phyloP scores from a whole-genome alignment of 768 basidiomycete species.

The Naganishia kalamii region DNA sequence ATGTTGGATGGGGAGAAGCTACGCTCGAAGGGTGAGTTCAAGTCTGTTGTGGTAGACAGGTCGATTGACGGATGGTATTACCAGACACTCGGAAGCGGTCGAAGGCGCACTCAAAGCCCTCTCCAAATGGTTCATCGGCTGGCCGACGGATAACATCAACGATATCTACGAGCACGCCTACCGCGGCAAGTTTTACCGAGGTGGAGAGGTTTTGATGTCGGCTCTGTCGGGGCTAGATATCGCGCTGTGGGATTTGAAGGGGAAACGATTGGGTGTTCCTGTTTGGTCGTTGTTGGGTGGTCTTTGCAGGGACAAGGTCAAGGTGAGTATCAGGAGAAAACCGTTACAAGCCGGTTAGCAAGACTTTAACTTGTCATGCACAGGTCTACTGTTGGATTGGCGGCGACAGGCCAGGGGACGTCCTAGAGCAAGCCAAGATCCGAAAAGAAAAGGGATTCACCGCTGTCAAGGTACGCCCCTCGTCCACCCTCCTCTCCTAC shows the following conservation, averaged over 20 bases:
- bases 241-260: constrained; percentile 39
- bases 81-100: constrained; percentile 60
- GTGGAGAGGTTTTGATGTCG: constrained; percentile 65
- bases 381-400: constrained; percentile 47
- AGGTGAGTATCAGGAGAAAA: constrained; percentile 36
- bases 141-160: constrained; percentile 12
- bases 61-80: not conserved
- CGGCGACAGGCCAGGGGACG: constrained; percentile 42
- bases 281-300: constrained; percentile 66
- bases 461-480: constrained; percentile 40
- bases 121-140: constrained; percentile 54
- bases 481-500: not conserved
- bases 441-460: constrained; percentile 44
- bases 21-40: constrained; percentile 55
- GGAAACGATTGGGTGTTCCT: constrained; percentile 63
- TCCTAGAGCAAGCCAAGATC: constrained; percentile 41
- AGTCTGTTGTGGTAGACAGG: not conserved
- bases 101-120: constrained; percentile 62
- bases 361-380: not conserved
- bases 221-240: constrained; percentile 42
- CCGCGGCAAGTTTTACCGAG: constrained; percentile 65
- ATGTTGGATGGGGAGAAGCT: constrained; percentile 66
- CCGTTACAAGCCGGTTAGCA: not conserved
- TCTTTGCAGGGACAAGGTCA: constrained; percentile 56
- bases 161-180: constrained; percentile 55